Base-by-base conservation (phyloP, 352 stramenopile genomes). In the Hyaloperonospora brassicae region DNA sequence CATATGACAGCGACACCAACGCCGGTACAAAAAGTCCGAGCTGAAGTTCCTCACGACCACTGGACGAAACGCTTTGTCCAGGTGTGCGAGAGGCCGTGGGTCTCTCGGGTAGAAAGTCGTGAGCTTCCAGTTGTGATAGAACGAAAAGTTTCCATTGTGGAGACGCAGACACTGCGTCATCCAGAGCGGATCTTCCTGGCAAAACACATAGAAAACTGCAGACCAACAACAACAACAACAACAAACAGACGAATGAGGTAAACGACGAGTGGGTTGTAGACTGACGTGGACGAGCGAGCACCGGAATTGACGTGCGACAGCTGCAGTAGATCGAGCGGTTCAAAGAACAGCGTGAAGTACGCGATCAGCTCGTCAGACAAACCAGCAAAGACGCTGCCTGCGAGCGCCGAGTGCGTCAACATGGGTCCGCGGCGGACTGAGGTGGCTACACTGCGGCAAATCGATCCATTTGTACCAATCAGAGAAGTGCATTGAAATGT, bases 1-100 rank as follows among this genome's bases (percentile, higher is more conserved):
- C 78, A 94, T 92, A 64, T 92, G 76, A 43, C 76, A 75, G 47
- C 84, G 79, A 47, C 61, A 89, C 79, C 84, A 94, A n/a, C 84
- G 82, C n/a, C 79, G 74, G 47, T 90, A 90, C 23, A 94, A 51
- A 42, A 94, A 94, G 48, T 92, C 78, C 5, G 84, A 94, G 21
- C 64, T 63, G 51, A 94, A 91, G 41, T 50, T 52, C 21, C 39
- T 50, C 12, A 68, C 57, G 8, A 47, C 24, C 6, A 76, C 3
- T 6, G 53, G 61, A 23, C 47, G 53, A 41, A 73, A 73, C 13
- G 34, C 61, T 21, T 50, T 22, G 3, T 67, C 46, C 31, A 72
- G 55, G 17, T 68, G 31, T 17, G 57, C 21, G 14, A 76, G 42
- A 10, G 68, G 47, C 36, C 68, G 61, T 21, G 75, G 68, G 25